These are phyloP conservation scores for Lentinula edodes DNA, from an alignment of 768 basidiomycete genomes.

Conservation along the genomic window DNA sequence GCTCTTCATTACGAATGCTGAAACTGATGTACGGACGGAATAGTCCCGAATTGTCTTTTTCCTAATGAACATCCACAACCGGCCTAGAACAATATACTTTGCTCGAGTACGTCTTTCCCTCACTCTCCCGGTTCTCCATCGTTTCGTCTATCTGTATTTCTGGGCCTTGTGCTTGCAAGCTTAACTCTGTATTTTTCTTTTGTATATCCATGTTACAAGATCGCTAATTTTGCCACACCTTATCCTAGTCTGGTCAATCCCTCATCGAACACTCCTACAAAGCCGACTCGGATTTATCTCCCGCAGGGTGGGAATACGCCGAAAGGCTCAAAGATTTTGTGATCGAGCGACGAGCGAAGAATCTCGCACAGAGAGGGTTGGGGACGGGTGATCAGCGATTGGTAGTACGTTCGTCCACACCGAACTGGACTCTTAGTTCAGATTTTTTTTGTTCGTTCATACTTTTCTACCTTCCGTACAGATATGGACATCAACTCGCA, in stretches of 20 bases:
- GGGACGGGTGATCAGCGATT: constrained; percentile 54
- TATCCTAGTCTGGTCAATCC: constrained; percentile 89
- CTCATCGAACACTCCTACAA: constrained; percentile 98
- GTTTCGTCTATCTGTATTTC: neutral
- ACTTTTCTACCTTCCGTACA: constrained; percentile 20
- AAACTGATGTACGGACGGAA: neutral
- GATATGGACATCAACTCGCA: constrained; percentile 97
- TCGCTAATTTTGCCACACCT: too few relatives aligned
- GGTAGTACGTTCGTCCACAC: constrained; percentile 43
- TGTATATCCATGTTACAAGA: too few relatives aligned
- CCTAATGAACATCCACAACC: constrained; percentile 98
- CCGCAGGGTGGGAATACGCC: constrained; percentile 94
- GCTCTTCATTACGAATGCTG: constrained; percentile 2
- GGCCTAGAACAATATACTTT: constrained; percentile 91
- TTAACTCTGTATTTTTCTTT: too few relatives aligned
- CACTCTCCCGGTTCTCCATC: neutral
- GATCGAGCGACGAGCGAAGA: constrained; percentile 72
- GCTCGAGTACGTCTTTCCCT: constrained; percentile 61
- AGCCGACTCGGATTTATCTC: constrained; percentile 94
- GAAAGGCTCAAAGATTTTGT: constrained; percentile 88
- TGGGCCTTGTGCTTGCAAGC: too few relatives aligned
- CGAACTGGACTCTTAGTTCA: too few relatives aligned
- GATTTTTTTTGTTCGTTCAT: too few relatives aligned
- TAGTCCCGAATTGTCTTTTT: constrained; percentile 97
- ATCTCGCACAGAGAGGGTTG: constrained; percentile 66